Conservation (phyloP, 2,329 filamentous ascomycete genomes). For the Hypoxylon sp. region DNA sequence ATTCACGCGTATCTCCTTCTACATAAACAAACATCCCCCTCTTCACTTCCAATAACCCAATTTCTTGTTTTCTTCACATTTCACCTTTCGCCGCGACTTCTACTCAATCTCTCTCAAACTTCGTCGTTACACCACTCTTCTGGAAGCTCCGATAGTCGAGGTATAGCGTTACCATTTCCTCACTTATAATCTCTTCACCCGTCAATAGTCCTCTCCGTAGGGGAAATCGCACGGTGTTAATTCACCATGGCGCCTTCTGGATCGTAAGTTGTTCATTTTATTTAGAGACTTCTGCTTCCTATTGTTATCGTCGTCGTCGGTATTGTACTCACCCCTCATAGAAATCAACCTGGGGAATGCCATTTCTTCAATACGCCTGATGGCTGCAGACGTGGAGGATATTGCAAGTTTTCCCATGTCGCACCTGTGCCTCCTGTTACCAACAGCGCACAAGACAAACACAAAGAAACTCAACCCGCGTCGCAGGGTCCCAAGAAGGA, state of each 20-base stretch:
- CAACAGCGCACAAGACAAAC: not conserved
- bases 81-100: not conserved
- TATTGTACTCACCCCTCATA: slow-evolving; percentile 1
- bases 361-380: not conserved
- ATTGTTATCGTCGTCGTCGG: not conserved
- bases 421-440: not conserved
- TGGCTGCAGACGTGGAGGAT: slow-evolving; percentile 11
- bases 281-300: not conserved
- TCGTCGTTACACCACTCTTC: not conserved
- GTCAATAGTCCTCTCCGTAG: not conserved
- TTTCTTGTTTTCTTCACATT: not conserved
- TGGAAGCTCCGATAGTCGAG: not conserved
- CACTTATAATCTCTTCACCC: too few species aligned
- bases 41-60: not conserved
- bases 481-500: not conserved
- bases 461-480: not conserved
- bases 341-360: not conserved
- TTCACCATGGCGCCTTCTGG: not conserved
- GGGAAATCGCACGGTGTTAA: not conserved
- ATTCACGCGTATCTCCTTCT: not conserved
- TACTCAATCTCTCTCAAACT: not conserved
- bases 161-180: not conserved
- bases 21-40: not conserved
- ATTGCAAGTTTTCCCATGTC: slow-evolving; percentile 14
- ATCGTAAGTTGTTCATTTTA: slow-evolving; percentile 4